Evolutionary conservation across 1,139 yeast genomes (phyloP), one percentile per base, ranked within the genome.

Genomic region (Yamadazyma siamensis): DNA sequence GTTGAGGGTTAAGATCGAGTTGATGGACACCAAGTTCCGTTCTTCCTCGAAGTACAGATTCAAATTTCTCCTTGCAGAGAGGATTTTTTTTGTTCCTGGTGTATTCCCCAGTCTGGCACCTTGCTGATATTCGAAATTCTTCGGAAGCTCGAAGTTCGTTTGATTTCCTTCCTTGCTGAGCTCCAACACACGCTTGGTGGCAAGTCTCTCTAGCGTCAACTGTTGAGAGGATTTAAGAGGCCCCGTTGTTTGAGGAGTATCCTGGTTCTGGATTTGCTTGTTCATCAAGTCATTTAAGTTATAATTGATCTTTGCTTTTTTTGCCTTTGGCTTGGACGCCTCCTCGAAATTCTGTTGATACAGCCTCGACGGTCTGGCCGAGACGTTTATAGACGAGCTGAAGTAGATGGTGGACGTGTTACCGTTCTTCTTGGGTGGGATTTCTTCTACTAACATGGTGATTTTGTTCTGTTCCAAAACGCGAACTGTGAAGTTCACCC

Each of bases 31-130:
- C 42, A 66, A 53, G 43, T 68, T 66, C 25, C 71, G 50, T 36
- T 68, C 75, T 42, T 68, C 74, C 47, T 68, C 75, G 37, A 66
- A 67, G 40, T 67, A 67, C 59, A 59, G 65, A 35, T 64, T 65
- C 45, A 68, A 56, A 44, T 67, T 68, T 31, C 75, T 54, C 28
- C 69, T 52, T 1, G 74, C 72, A 17, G 73, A 63, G 25, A 68
- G 44, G 17, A 68, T 66, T 34, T 56, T 58, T 44, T 68, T 68
- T 1, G 75, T 65, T 9, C 70, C 54, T 5, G 73, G 72, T 4
- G 74, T 68, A 36, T 63, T 66, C 3, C 75, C 75, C 15, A 59
- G 49, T 32, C 69, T 52, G 6, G 62, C 43, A 9, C 50, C 52
- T 6, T 39, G 30, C 20, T 38, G 27, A 43, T 64, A 65, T 15